A percentile compares a stretch with the other conserved stretches of the same genome.
These are phyloP conservation scores for Nyssa sinensis DNA, from an alignment of 148 eudicot genomes.

Conservation along the genomic window DNA sequence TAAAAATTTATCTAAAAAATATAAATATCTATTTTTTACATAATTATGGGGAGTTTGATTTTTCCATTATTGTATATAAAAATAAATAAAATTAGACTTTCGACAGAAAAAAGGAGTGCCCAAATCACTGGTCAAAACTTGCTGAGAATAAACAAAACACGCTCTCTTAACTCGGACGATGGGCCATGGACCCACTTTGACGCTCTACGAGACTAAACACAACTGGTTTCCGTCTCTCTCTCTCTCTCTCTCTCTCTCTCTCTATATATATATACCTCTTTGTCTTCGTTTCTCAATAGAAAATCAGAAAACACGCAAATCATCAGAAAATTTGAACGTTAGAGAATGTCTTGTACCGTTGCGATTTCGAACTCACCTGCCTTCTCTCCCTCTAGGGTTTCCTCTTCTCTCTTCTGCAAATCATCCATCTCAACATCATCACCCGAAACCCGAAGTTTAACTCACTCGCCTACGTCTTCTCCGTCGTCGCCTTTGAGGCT, in stretches of 20 bases:
- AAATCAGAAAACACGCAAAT: not conserved
- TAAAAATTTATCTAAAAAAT: too few relatives aligned
- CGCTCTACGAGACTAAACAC: not conserved
- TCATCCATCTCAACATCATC: slow-evolving; percentile 22
- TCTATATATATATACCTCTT: slow-evolving; percentile 6
- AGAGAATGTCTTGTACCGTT: slow-evolving; percentile 43
- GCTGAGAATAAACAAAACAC: not conserved
- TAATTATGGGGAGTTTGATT: too few relatives aligned
- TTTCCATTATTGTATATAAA: too few relatives aligned
- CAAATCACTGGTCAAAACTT: not conserved
- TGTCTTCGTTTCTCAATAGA: not conserved
- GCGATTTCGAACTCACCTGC: slow-evolving; percentile 70
- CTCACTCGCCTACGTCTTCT: slow-evolving; percentile 27
- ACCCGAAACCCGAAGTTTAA: slow-evolving; percentile 22
- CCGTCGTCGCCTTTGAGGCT: slow-evolving; percentile 30
- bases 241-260: slow-evolving; percentile 2
- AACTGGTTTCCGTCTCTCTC: not conserved
- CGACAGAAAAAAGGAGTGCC: not conserved
- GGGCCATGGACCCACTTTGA: not conserved
- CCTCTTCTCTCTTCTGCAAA: slow-evolving; percentile 37
- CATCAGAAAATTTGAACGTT: slow-evolving; percentile 15
- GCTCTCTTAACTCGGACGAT: not conserved
- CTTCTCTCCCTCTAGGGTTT: slow-evolving; percentile 51
- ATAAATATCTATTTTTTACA: too few relatives aligned
- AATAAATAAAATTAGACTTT: too few relatives aligned